phyloP scores from a whole-genome alignment of 1,284 basidiomycete species.

The Psilocybe mexicana region DNA sequence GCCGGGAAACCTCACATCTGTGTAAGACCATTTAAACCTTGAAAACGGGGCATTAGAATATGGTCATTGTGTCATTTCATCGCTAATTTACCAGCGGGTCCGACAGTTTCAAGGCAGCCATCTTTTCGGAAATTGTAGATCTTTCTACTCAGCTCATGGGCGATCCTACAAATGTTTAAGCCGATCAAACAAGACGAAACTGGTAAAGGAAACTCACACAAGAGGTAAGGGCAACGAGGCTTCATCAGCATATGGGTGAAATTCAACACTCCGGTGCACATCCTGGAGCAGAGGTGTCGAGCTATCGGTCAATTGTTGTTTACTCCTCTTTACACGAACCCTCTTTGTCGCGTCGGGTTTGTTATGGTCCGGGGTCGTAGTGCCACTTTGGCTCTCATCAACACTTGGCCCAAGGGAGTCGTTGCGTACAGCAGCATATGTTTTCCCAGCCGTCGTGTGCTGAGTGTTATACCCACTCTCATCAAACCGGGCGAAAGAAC shows the following conservation, averaged over 20 bases:
- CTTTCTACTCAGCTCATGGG: slow-evolving; percentile 71
- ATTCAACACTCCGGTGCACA: slow-evolving; percentile 60
- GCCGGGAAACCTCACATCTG: slow-evolving; percentile 44
- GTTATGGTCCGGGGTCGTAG: slow-evolving; percentile 32
- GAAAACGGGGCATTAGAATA: slow-evolving; percentile 11
- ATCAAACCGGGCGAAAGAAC: slow-evolving; percentile 50
- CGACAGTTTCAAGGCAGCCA: slow-evolving; percentile 81
- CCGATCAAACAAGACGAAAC: slow-evolving; percentile 14
- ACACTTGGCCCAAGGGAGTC: slow-evolving; percentile 30
- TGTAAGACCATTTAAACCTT: slow-evolving; percentile 78
- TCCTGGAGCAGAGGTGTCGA: slow-evolving; percentile 61
- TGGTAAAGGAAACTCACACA: slow-evolving; percentile 47
- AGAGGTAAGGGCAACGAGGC: slow-evolving; percentile 73
- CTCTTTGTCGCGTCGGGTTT: slow-evolving; percentile 65
- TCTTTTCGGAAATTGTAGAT: slow-evolving; percentile 77
- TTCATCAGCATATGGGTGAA: slow-evolving; percentile 53
- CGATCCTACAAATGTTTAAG: slow-evolving; percentile 51
- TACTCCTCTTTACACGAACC: slow-evolving; percentile 65
- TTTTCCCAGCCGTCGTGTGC: slow-evolving; percentile 29
- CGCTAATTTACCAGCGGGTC: slow-evolving; percentile 66
- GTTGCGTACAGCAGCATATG: slow-evolving; percentile 45
- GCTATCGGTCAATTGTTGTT: slow-evolving; percentile 43
- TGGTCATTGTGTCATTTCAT: not conserved
- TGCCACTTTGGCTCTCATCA: slow-evolving; percentile 33
- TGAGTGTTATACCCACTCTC: slow-evolving; percentile 40